phyloP scores from a whole-genome alignment of 371 early-diverging fungal species.

The Haplosporangium sp. region DNA sequence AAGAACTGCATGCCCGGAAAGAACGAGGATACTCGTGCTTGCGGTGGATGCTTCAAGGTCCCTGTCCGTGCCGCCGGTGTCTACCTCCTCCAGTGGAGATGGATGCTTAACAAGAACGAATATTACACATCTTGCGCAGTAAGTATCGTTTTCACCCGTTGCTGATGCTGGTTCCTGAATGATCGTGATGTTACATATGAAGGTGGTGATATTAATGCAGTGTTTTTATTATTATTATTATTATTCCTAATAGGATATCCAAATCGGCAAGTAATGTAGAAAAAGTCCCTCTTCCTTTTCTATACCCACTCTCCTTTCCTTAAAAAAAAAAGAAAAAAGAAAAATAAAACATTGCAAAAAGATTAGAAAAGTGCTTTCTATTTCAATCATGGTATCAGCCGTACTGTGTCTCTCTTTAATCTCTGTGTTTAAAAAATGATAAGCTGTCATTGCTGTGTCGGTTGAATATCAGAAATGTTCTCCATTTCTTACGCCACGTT shows the following conservation, averaged over 20 bases:
- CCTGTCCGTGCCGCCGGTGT: slow-evolving; percentile 35
- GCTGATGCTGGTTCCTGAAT: no score
- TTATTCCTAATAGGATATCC: slow-evolving; percentile 10
- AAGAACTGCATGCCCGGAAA: slow-evolving; percentile 36
- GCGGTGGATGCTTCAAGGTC: slow-evolving; percentile 55
- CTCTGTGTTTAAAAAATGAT: not conserved
- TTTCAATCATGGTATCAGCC: not conserved
- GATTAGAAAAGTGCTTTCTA: not conserved
- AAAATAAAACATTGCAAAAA: not conserved
- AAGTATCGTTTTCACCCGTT: no score
- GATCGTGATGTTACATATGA: no score
- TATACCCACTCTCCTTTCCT: not conserved
- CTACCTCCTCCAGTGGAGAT: slow-evolving; percentile 53
- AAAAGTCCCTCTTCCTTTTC: no score
- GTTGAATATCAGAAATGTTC: not conserved
- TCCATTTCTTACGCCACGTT: not conserved
- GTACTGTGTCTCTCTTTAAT: not conserved
- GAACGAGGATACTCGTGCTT: slow-evolving; percentile 30
- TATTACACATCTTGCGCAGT: slow-evolving; percentile 45
- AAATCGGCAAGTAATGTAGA: slow-evolving; percentile 4
- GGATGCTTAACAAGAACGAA: slow-evolving; percentile 50
- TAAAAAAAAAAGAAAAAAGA: not conserved
- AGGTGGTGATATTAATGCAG: no score
- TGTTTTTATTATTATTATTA: not conserved
- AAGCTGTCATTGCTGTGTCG: not conserved